Conservation (phyloP, 2,329 filamentous ascomycete species). For the Aspergillus sp. region DNA sequence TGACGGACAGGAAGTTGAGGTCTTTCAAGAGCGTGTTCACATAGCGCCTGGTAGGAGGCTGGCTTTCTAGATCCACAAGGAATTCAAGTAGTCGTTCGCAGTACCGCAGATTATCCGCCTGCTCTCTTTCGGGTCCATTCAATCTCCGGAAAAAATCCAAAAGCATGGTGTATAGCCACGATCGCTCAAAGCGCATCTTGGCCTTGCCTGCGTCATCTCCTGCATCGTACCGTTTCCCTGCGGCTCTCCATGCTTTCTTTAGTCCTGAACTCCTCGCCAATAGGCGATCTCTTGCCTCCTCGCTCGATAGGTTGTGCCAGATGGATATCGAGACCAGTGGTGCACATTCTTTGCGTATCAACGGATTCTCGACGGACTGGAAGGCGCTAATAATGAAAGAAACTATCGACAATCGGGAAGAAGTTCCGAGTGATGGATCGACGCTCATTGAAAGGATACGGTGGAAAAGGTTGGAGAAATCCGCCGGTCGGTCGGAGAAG, state of each 20-base stretch:
- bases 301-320: constrained; percentile 89
- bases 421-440: constrained; percentile 65
- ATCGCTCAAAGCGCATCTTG: constrained; percentile 82
- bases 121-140: constrained; percentile 53
- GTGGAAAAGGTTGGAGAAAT: constrained; percentile 87
- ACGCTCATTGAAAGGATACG: constrained; percentile 85
- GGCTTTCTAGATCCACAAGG: constrained; percentile 84
- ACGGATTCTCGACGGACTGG: constrained; percentile 83
- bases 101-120: constrained; percentile 69
- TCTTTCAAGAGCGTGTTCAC: constrained; percentile 87
- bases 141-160: constrained; percentile 78
- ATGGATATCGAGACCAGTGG: constrained; percentile 91
- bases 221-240: constrained; percentile 81
- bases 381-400: constrained; percentile 89
- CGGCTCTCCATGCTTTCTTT: constrained; percentile 87
- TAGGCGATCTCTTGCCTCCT: constrained; percentile 69
- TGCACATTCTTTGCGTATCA: constrained; percentile 94
- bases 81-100: constrained; percentile 94
- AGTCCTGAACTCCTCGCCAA: constrained; percentile 73
- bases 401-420: constrained; percentile 78
- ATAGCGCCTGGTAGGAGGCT: constrained; percentile 89
- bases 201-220: constrained; percentile 79
- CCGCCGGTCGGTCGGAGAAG: constrained; percentile 73
- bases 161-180: constrained; percentile 86
- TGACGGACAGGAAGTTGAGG: constrained; percentile 75